These are phyloP conservation scores for Pseudovirgaria hyperparasitica DNA, from an alignment of 2,329 filamentous ascomycete genomes.

Conservation along the genomic window DNA sequence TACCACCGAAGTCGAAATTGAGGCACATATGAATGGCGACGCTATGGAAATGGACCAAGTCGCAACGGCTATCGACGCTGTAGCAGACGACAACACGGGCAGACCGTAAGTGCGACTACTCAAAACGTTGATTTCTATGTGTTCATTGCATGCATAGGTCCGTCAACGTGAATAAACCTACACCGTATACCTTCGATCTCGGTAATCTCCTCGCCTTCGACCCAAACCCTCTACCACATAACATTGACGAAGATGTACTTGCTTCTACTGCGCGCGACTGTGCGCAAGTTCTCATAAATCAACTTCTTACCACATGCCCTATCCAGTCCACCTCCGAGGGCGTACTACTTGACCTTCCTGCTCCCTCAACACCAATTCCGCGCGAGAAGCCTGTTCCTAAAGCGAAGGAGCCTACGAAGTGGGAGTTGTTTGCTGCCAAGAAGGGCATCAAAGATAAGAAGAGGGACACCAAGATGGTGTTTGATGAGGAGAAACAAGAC, in stretches of 20 bases:
- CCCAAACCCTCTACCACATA: slow-evolving; percentile 62
- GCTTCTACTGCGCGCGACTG: slow-evolving; percentile 70
- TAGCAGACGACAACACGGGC: slow-evolving; percentile 1
- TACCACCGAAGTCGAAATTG: no score
- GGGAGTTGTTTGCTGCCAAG: slow-evolving; percentile 92
- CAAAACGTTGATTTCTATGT: background rate
- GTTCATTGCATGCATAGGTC: slow-evolving; percentile 10
- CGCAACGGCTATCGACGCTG: no score
- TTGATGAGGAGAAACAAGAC: slow-evolving; percentile 70
- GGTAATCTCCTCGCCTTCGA: slow-evolving; percentile 77
- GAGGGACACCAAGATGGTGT: slow-evolving; percentile 68
- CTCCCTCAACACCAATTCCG: slow-evolving; percentile 57
- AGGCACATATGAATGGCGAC: no score
- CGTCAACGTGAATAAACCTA: slow-evolving; percentile 52
- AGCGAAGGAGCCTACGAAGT: slow-evolving; percentile 75
- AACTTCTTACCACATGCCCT: slow-evolving; percentile 79
- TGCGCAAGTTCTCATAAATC: slow-evolving; percentile 85
- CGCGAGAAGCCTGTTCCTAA: slow-evolving; percentile 85
- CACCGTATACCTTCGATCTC: slow-evolving; percentile 85
- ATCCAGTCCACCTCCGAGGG: slow-evolving; percentile 56
- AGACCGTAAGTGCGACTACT: slow-evolving; percentile 14
- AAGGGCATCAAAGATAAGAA: slow-evolving; percentile 91
- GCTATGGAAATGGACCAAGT: no score
- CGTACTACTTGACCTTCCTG: slow-evolving; percentile 68
- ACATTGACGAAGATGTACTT: slow-evolving; percentile 52